A percentile compares a stretch with the other conserved stretches of the same genome.
Conservation (phyloP, 495 filamentous ascomycete species). For the Xylaria acuta region DNA sequence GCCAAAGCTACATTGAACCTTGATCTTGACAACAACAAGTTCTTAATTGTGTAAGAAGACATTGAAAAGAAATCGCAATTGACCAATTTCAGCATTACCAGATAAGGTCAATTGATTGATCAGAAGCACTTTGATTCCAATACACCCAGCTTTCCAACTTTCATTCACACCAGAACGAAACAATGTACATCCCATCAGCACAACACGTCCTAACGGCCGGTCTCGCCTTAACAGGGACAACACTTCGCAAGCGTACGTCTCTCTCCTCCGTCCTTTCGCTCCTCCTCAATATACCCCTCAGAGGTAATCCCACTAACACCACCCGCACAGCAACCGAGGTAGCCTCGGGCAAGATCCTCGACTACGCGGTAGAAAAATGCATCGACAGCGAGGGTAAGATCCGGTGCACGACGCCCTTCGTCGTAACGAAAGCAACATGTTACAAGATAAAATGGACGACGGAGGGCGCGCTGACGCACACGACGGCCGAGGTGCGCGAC, state of each 20-base stretch:
- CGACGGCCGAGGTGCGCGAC: conserved; percentile 49
- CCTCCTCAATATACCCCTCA: too few species aligned
- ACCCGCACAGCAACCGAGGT: conserved; percentile 33
- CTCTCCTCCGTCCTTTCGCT: background rate
- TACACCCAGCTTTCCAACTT: too few species aligned
- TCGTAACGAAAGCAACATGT: conserved; percentile 40
- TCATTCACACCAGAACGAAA: too few species aligned
- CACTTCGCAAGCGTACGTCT: conserved; percentile 33
- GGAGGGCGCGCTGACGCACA: conserved; percentile 45
- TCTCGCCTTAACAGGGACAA: conserved; percentile 38
- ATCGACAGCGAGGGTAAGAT: conserved; percentile 40
- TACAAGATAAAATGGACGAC: conserved; percentile 49
- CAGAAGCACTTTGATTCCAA: too few species aligned
- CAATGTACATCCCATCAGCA: conserved; percentile 43
- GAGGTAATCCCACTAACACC: background rate
- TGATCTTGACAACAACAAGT: too few species aligned
- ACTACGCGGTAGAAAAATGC: conserved; percentile 46
- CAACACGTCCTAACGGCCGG: conserved; percentile 42
- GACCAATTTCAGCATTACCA: background rate
- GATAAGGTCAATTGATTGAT: background rate
- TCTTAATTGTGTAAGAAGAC: background rate
- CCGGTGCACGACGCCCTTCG: conserved; percentile 47
- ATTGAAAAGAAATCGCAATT: background rate
- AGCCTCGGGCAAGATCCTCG: conserved; percentile 39
- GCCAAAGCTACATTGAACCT: background rate